Evolutionary conservation across 352 stramenopile species (phyloP), one percentile per base, ranked within the genome.

Genomic region (Phytopythium helicoides): DNA sequence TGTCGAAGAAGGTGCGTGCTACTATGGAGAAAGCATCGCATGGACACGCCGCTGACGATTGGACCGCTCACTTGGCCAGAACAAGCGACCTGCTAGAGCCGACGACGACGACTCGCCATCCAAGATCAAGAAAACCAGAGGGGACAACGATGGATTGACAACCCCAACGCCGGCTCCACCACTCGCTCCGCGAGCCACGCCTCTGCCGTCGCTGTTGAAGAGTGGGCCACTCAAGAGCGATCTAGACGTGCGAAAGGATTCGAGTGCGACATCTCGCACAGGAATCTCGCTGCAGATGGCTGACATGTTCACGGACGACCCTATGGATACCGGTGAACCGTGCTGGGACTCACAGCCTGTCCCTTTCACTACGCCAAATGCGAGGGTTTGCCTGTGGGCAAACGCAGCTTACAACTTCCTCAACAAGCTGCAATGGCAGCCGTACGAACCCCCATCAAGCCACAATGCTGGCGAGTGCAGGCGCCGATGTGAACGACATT

Each of bases 401-500:
- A 90, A 90, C 42, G 80, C 76, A 14, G 80, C 80, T 33, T 90
- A 81, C 58, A 83, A 88, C 46, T 81, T 87, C 35, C 68, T 90
- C 9, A 68, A 77, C 38, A 72, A 80, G 6, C 45, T 91, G 41
- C 81, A 91, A 54, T 91, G 73, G 64, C 75, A 88, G 47, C 64
- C 65, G 18, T 49, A 59, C 12, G 18, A 52, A 25, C 38, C 59
- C 3, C 15, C 14, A 28, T 48, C 16, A 9, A 48, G 56, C 14
- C 55, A 54, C n/a, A 19, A 54, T 2, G 23, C 47, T n/a, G 2
- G 15, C 45, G 1, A 31, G 36, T 36, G 26, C 42, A 3, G 55
- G 61, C 28, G 56, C 42, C 15, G 70, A 67, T 12, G 45, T 80
- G 9, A 66, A 68, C 16, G 56, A 74, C 18, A 76, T 83, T 19